These are phyloP conservation scores for Ogataea paradorogensis DNA, from an alignment of 805 yeast species.

Conservation along the genomic window DNA sequence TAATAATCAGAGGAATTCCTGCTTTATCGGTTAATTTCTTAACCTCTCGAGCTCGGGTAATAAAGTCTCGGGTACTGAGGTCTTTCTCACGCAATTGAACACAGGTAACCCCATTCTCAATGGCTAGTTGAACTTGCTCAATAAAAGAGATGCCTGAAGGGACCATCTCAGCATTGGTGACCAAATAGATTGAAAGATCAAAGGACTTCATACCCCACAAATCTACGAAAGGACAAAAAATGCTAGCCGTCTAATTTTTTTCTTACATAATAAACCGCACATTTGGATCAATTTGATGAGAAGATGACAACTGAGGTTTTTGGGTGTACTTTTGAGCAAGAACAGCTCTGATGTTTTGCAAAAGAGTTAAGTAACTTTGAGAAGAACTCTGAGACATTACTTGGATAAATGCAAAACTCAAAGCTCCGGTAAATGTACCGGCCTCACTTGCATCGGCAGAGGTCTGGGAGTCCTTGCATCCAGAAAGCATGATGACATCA, in stretches of 20 bases:
- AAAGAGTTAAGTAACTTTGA: conserved; percentile 65
- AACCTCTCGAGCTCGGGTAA: conserved; percentile 56
- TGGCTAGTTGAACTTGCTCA: conserved; percentile 60
- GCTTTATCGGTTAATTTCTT: conserved; percentile 57
- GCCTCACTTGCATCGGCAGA: conserved; percentile 77
- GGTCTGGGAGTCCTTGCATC: conserved; percentile 83
- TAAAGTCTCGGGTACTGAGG: conserved; percentile 63
- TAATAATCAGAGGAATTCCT: conserved; percentile 75
- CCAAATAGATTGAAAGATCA: conserved; percentile 69
- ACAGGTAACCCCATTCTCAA: conserved; percentile 71
- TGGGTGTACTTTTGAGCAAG: conserved; percentile 67
- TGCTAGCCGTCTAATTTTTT: neutral
- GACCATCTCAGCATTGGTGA: conserved; percentile 74
- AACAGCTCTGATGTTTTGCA: conserved; percentile 67
- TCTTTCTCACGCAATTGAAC: conserved; percentile 83
- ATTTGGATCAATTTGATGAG: conserved; percentile 74
- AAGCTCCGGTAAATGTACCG: conserved; percentile 76
- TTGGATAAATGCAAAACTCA: conserved; percentile 73
- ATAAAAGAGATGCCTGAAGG: conserved; percentile 56
- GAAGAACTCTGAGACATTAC: conserved; percentile 59
- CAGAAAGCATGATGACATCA: conserved; percentile 72
- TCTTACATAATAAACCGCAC: conserved; percentile 36
- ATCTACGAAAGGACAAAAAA: neutral
- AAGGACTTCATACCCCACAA: conserved; percentile 17
- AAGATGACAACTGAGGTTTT: conserved; percentile 77